phyloP scores from a whole-genome alignment of 2,329 filamentous ascomycete species.

The Colletotrichum scovillei region DNA sequence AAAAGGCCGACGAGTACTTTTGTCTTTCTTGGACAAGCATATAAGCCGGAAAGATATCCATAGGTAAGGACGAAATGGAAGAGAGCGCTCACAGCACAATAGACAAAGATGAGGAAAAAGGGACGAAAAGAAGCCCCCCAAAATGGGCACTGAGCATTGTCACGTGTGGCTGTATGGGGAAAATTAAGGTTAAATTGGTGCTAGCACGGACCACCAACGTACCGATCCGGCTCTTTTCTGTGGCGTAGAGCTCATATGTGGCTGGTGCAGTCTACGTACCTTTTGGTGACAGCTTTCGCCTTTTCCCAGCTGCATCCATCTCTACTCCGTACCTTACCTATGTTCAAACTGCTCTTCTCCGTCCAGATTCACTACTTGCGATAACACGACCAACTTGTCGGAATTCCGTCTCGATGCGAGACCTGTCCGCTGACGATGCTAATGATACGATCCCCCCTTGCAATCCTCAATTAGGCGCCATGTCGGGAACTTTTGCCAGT shows the following conservation, averaged over 20 bases:
- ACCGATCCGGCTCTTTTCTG: no score
- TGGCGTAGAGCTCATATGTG: no score
- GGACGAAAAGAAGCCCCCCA: background rate
- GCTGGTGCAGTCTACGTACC: no score
- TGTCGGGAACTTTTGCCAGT: constrained; percentile 5
- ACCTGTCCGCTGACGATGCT: background rate
- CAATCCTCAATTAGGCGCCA: background rate
- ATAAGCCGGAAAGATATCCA: no score
- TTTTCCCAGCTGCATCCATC: background rate
- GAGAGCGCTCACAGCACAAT: no score
- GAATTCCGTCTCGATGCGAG: background rate
- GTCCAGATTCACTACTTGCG: background rate
- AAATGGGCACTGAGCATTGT: background rate
- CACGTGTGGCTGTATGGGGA: constrained; percentile 10
- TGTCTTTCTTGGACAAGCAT: background rate
- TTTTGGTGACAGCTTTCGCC: no score
- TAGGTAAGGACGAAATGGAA: background rate
- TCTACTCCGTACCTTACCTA: background rate
- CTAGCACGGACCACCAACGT: background rate
- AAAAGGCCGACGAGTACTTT: constrained; percentile 12
- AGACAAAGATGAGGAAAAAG: background rate
- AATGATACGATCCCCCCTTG: background rate
- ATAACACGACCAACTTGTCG: background rate
- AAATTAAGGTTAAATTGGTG: constrained; percentile 31
- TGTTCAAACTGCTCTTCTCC: background rate